Evolutionary conservation across 176 grass and related monocot species (phyloP), one percentile per base, ranked within the genome.

Genomic region (Calamus simplicifolius): DNA sequence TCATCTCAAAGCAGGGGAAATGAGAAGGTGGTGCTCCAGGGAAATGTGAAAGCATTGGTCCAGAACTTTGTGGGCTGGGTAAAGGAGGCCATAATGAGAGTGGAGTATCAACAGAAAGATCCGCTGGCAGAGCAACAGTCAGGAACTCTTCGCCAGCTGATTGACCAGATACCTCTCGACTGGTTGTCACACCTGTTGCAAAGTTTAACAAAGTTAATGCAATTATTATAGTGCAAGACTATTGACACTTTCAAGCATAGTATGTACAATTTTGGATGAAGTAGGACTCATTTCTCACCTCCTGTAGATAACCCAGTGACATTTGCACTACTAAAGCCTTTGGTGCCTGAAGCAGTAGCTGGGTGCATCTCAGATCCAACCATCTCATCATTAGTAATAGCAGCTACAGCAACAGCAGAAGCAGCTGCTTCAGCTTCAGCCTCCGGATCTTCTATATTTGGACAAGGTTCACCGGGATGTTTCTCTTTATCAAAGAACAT

Each of bases 1-100:
- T 98, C 87, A 88, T 83, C 63, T 98, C 87, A 77, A 98, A 98
- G 61, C 84, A 88, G 54, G 87, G 83, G 65, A 92, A 89, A 51
- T 98, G 87, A 35, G 93, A 91, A 38, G 87, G 81, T 51, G 80
- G 80, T 52, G 69, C 75, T 55, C 74, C 83, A 76, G 73, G 73
- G 75, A 88, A 83, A 68, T 92, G 92, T 67, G 87, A 85, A 74
- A 97, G 77, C 80, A 88, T 75, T 69, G 87, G 69, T 21, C 73
- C 79, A 43, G 87, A 77, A 48, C 81, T 73, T 64, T 92, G 93
- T 59, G 84, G 81, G 60, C 93, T 98, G 17, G 84, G 58, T 61
- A 98, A 58, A 65, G 83, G 71, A 63, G 84, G 87, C 93, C 93
- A 98, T 49, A 85, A 56, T 50, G 84, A 78, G 51, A 91, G 85